Conservation (phyloP, 2,329 filamentous ascomycete genomes). For the Alternaria infectoria region DNA sequence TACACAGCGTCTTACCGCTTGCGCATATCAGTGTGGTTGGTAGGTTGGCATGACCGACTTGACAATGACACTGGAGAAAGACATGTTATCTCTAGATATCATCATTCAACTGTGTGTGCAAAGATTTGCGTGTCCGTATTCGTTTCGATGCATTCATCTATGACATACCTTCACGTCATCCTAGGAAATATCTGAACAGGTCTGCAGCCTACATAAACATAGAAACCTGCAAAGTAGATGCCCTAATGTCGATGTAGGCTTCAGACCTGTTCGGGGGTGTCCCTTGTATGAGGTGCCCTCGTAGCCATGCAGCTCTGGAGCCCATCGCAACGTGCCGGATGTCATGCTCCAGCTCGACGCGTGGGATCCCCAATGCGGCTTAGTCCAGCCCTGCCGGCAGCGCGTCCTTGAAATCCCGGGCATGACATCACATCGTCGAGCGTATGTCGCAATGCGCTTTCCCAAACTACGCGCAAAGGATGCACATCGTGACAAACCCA, state of each 20-base stretch:
- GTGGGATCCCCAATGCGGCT: neutral
- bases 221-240: neutral
- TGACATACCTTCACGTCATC: neutral
- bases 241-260: neutral
- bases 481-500: conserved; percentile 19
- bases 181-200: neutral
- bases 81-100: neutral
- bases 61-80: neutral
- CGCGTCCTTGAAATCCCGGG: neutral
- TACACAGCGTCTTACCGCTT: neutral
- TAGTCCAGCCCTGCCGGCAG: conserved; percentile 8
- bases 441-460: conserved; percentile 19
- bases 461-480: conserved; percentile 8
- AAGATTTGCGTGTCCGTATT: neutral
- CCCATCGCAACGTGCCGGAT: neutral
- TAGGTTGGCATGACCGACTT: neutral
- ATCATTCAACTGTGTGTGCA: neutral
- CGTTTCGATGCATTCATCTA: neutral
- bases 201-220: neutral
- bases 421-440: conserved; percentile 19
- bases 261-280: neutral
- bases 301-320: neutral
- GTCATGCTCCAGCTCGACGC: neutral
- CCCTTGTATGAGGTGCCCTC: neutral
- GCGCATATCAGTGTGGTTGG: neutral